phyloP scores from a whole-genome alignment of 176 grass and related monocot species.

The Phoenix roebelenii region DNA sequence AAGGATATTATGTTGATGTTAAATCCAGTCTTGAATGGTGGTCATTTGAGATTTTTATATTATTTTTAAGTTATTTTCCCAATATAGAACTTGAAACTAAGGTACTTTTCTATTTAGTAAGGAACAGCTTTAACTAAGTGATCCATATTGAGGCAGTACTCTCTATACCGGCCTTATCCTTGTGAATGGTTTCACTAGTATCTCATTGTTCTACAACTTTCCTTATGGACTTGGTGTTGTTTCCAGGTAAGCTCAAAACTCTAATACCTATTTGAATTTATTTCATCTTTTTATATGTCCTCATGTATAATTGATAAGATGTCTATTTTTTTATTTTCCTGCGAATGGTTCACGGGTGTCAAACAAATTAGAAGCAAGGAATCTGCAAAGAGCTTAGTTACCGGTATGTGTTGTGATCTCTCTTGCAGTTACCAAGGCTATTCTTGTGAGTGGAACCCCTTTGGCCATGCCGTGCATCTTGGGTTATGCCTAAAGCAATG shows the following conservation, averaged over 20 bases:
- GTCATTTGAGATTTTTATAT: conserved; percentile 81
- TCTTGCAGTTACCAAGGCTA: conserved; percentile 45
- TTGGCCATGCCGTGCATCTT: conserved; percentile 41
- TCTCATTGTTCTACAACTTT: conserved; percentile 55
- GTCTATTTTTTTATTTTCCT: neutral
- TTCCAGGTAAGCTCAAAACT: conserved; percentile 38
- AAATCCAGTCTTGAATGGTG: conserved; percentile 72
- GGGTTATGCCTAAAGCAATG: conserved; percentile 78
- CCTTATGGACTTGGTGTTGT: conserved; percentile 73
- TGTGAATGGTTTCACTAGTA: conserved; percentile 58
- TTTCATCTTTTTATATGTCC: no score
- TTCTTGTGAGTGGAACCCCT: conserved; percentile 37
- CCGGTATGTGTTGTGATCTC: conserved; percentile 47
- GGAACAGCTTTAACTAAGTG: neutral
- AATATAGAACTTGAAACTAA: conserved; percentile 74
- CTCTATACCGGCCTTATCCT: neutral
- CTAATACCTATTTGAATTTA: no score
- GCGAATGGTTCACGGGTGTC: conserved; percentile 71
- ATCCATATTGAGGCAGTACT: neutral
- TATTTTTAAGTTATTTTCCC: conserved; percentile 62
- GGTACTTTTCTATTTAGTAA: conserved; percentile 88
- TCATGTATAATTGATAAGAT: no score
- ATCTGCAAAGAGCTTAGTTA: conserved; percentile 63
- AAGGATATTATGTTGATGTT: conserved; percentile 11
- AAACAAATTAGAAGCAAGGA: conserved; percentile 73